A percentile compares a stretch with the other conserved stretches of the same genome.
Evolutionary conservation across 1,139 yeast genomes (phyloP).

Genomic region (Yamadazyma mexicana): DNA sequence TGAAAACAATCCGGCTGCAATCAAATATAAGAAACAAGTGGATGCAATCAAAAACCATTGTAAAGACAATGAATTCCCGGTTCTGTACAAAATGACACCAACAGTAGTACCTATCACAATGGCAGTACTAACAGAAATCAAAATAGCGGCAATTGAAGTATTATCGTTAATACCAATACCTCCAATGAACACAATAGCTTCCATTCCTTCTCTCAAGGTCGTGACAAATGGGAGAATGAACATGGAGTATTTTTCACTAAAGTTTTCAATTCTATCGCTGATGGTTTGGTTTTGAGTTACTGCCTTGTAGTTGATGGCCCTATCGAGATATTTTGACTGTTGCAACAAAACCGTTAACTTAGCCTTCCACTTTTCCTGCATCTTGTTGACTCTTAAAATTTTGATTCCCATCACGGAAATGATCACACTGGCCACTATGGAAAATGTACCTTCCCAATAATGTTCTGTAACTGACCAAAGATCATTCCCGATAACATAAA

Average conservation of each 20-base stretch:
- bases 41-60: slow-evolving; percentile 42
- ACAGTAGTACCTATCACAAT: slow-evolving; percentile 28
- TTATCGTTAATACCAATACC: slow-evolving; percentile 38
- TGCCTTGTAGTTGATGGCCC: slow-evolving; percentile 13
- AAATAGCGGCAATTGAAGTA: slow-evolving; percentile 23
- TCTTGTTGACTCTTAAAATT: slow-evolving; percentile 42
- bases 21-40: slow-evolving; percentile 45
- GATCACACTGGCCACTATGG: slow-evolving; percentile 43
- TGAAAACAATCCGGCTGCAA: slow-evolving; percentile 46
- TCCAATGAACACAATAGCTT: slow-evolving; percentile 49
- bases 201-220: slow-evolving; percentile 48
- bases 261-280: slow-evolving; percentile 12
- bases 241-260: slow-evolving; percentile 6
- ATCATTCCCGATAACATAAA: slow-evolving; percentile 40
- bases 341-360: slow-evolving; percentile 43
- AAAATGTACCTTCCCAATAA: slow-evolving; percentile 49
- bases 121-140: slow-evolving; percentile 28
- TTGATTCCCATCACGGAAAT: slow-evolving; percentile 48
- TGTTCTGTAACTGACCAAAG: slow-evolving; percentile 47
- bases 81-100: slow-evolving; percentile 38
- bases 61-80: slow-evolving; percentile 43
- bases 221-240: slow-evolving; percentile 42
- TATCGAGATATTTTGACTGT: slow-evolving; percentile 20
- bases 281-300: background rate
- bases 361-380: slow-evolving; percentile 85